Evolutionary conservation across 192 early-diverging fungal genomes (phyloP), one percentile per base, ranked within the genome.

Genomic region (Coemansia sp.): DNA sequence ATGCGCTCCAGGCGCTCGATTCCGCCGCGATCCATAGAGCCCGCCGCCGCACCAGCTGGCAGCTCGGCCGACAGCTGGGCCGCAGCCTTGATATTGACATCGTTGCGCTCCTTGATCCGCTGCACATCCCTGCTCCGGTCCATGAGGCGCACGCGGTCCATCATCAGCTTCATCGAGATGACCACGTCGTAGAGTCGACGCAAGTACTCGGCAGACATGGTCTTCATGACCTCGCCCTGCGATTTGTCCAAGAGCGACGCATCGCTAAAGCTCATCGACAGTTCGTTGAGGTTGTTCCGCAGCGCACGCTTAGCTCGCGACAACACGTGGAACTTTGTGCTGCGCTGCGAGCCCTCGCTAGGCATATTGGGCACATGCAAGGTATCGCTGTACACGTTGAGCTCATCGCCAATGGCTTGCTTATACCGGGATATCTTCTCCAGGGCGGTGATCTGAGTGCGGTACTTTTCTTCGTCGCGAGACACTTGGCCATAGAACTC

Each of bases 331-430:
- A 73, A 83, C 69, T 75, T 71, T 29, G 57, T 59, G 37, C 69
- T 75, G 46, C 71, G 67, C n/a, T 65, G 67, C 17, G 46, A 36
- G 37, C 68, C 64, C 54, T 83, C 81, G 31, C 62, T 46, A 10
- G 81, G 81, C 56, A 73, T 65, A 42, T 83, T 83, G 60, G 47
- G 41, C 29, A 37, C 46, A 27, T 68, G 71, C 43, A 78, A 9
- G 12, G 81, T 75, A 40, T 83, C 76, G 66, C 81, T 78, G 51
- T 78, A 78, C 6, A 69, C 60, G 38, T 64, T 71, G 4, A 83
- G 67, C 58, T 83, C 81, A 63, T 83, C 81, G 57, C 76, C 81
- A 22, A 83, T 83, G 15, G 81, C 81, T 72, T 77, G 81, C 45
- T 74, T 74, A 60, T 83, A 78, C 8, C 81, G 71, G 14, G 81